Evolutionary conservation across 805 yeast species (phyloP).

Genomic region (Candida palmyrensis): DNA sequence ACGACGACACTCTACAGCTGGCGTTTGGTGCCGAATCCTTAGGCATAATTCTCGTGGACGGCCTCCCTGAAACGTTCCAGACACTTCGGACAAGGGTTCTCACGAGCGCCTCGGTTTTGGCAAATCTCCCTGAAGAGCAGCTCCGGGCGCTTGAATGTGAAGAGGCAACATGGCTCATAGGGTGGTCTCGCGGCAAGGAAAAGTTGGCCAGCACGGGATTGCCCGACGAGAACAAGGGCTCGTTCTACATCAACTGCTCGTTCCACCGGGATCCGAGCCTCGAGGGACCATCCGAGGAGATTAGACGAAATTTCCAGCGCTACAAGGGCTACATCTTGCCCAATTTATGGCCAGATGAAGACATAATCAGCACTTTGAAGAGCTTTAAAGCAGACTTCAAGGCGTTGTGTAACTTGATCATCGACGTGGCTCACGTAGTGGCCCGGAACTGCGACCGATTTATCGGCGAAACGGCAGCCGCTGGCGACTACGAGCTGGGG

Average conservation of each 20-base stretch:
- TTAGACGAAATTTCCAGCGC: conserved; percentile 24
- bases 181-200: conserved; percentile 61
- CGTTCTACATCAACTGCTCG: conserved; percentile 55
- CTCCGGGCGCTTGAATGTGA: conserved; percentile 40
- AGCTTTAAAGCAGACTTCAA: conserved; percentile 34
- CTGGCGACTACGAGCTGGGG: conserved; percentile 23
- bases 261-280: conserved; percentile 38
- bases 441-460: conserved; percentile 52
- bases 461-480: conserved; percentile 21
- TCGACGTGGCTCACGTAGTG: conserved; percentile 43
- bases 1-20: conserved; percentile 22
- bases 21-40: conserved; percentile 56
- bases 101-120: conserved; percentile 36
- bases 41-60: conserved; percentile 47
- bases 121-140: conserved; percentile 28
- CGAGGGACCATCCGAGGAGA: conserved; percentile 42
- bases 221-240: conserved; percentile 51
- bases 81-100: conserved; percentile 40
- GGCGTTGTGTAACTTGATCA: conserved; percentile 38
- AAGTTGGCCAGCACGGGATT: conserved; percentile 34
- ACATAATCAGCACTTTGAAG: conserved; percentile 16
- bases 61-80: conserved; percentile 33
- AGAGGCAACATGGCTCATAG: conserved; percentile 49
- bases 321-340: conserved; percentile 42
- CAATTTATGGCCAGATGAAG: conserved; percentile 47